Percentiles rank a stretch among this genome's conserved stretches.
Conservation (phyloP, 805 yeast species). For the Metschnikowia lochheadii region DNA sequence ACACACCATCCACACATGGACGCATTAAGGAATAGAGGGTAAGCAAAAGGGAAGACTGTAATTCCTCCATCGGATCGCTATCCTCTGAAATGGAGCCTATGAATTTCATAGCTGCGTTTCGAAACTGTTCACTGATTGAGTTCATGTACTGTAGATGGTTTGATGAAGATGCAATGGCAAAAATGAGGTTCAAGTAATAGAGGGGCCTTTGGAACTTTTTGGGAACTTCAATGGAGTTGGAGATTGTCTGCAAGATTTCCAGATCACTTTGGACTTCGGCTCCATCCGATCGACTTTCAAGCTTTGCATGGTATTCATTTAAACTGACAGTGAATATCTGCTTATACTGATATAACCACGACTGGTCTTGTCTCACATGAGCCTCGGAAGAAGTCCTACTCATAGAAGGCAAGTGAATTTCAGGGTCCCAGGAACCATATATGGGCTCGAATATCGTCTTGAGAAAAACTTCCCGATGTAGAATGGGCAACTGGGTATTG, state of each 20-base stretch:
- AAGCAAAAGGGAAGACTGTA: constrained; percentile 67
- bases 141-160: constrained; percentile 65
- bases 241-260: constrained; percentile 2
- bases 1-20: constrained; percentile 87
- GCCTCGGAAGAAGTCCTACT: constrained; percentile 30
- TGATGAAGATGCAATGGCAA: constrained; percentile 77
- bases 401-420: constrained; percentile 55
- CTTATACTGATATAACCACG: constrained; percentile 48
- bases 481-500: constrained; percentile 77
- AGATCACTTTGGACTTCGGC: constrained; percentile 1
- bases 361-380: constrained; percentile 21
- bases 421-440: constrained; percentile 61
- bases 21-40: constrained; percentile 79
- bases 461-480: constrained; percentile 78
- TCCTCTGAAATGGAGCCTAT: constrained; percentile 58
- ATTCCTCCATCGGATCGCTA: constrained; percentile 58
- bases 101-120: constrained; percentile 58
- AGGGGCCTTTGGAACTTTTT: constrained; percentile 47
- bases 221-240: constrained; percentile 39
- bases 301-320: background rate
- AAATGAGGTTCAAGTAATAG: constrained; percentile 69
- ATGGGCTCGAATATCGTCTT: constrained; percentile 67
- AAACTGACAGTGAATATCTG: constrained; percentile 20
- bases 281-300: background rate
- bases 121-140: constrained; percentile 64